Base-by-base conservation (phyloP, 164 flowering plant genomes). In the Chimonanthus praecox region DNA sequence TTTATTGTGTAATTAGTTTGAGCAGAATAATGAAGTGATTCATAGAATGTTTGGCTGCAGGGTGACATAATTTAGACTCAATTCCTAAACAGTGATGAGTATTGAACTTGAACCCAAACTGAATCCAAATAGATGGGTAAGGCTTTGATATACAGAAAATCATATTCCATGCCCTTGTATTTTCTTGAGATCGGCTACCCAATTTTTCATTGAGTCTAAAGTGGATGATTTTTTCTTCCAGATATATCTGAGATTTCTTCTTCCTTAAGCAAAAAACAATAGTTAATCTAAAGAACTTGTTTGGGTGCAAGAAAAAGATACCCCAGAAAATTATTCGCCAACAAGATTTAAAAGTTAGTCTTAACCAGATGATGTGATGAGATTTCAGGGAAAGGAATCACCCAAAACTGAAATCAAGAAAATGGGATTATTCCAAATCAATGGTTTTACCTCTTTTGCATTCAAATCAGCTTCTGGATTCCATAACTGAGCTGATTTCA, bases 401-500 rank as follows among this genome's bases (percentile, higher is more conserved):
- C 60, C 16, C 58, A 54, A 3, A 33, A 33, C 33, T 33, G 33
- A 33, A 18, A 62, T 62, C 6, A 62, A 16, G 64, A 44, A 10
- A 65, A 65, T 65, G 46, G 21, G 8, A 6, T 13, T 7, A 33
- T 15, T 4, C 5, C 45, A n/a, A 18, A 18, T 64, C 6, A n/a
- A 18, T 64, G 21, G 15, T 45, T 47, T 20, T 63, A 75, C 78
- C 78, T 71, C 73, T 43, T 64, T 71, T 69, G 72, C 61, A 9
- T 86, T 78, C 69, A 83, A 88, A 82, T 89, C 92, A 67, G 90
- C 76, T 72, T 85, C 77, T 73, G 83, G 89, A 76, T 85, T 93
- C 97, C 97, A 90, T 1, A 93, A 66, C 78, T 88, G 97, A 71
- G 78, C 94, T 74, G 97, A 93, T 83, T 85, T 89, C 69, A 93